A percentile compares a stretch with the other conserved stretches of the same genome.
Conservation (phyloP, 108 stramenopile genomes). For the Pseudonitzschia pungens region DNA sequence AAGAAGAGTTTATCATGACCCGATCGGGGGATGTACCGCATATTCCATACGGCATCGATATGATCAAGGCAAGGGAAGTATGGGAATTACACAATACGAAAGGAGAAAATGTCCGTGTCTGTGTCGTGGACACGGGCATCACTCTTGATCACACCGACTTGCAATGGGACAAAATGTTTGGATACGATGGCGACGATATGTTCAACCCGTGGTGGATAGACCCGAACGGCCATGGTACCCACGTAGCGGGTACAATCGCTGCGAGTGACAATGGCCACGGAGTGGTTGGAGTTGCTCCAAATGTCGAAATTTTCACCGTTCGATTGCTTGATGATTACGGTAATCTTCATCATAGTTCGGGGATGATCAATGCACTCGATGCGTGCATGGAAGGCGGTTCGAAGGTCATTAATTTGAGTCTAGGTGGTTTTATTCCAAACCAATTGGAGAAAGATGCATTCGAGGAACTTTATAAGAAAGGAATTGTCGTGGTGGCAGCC, state of each 20-base stretch:
- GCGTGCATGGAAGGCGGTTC: conserved; percentile 46
- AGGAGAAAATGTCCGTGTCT: conserved; percentile 40
- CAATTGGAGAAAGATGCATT: conserved; percentile 24
- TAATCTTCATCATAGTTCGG: conserved; percentile 28
- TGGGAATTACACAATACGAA: conserved; percentile 3
- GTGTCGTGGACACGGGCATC: conserved; percentile 54
- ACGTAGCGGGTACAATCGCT: conserved; percentile 57
- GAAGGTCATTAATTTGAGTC: conserved; percentile 48
- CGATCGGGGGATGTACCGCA: background rate
- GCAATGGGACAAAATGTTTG: conserved; percentile 7
- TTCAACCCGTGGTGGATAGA: conserved; percentile 40
- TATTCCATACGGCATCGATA: conserved; percentile 20
- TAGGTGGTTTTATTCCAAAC: conserved; percentile 34
- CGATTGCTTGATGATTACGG: conserved; percentile 45
- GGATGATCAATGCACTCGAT: conserved; percentile 42
- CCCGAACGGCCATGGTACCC: conserved; percentile 48
- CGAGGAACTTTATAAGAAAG: conserved; percentile 35
- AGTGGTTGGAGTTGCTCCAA: conserved; percentile 44
- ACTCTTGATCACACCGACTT: conserved; percentile 35
- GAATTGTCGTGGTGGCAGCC: conserved; percentile 56
- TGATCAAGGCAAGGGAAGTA: conserved; percentile 22
- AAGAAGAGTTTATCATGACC: conserved; percentile 16
- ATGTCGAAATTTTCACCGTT: conserved; percentile 40
- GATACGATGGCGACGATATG: conserved; percentile 29
- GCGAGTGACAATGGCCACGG: conserved; percentile 34